A percentile compares a stretch with the other conserved stretches of the same genome.
Evolutionary conservation across 2,329 filamentous ascomycete species (phyloP).

Genomic region (Pestalotiopsis sp.): DNA sequence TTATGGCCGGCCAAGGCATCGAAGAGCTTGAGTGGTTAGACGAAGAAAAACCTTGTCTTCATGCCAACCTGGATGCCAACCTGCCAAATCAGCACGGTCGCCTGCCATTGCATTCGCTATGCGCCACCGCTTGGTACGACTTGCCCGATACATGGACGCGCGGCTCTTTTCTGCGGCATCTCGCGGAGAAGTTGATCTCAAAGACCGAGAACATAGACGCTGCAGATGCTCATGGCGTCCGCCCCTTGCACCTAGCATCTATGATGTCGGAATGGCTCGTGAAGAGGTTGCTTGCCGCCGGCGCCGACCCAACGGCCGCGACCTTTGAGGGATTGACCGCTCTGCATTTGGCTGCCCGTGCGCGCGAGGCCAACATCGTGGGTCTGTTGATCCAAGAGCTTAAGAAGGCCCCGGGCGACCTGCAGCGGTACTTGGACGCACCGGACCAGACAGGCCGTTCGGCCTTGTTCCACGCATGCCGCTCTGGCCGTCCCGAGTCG

Average conservation of each 20-base stretch:
- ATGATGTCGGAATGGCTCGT: conserved; percentile 23
- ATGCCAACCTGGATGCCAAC: neutral
- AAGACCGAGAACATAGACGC: conserved; percentile 7
- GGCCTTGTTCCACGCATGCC: conserved; percentile 28
- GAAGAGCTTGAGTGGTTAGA: neutral
- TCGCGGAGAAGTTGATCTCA: neutral
- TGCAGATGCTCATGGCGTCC: conserved; percentile 19
- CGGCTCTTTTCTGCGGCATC: neutral
- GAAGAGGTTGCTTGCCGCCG: conserved; percentile 34
- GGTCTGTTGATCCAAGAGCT: conserved; percentile 28
- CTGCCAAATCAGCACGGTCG: neutral
- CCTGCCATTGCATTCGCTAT: neutral
- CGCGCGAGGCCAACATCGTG: conserved; percentile 35
- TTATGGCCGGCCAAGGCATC: neutral
- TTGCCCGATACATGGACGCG: neutral
- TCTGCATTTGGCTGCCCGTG: conserved; percentile 41
- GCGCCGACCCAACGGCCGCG: conserved; percentile 33
- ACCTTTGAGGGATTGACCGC: conserved; percentile 38
- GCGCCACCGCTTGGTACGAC: neutral
- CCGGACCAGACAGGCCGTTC: conserved; percentile 6
- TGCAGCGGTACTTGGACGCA: neutral
- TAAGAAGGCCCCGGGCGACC: neutral
- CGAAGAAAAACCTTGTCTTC: neutral
- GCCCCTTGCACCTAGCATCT: conserved; percentile 28
- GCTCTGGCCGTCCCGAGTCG: conserved; percentile 25